phyloP scores from a whole-genome alignment of 2,329 filamentous ascomycete species.

The Stagonosporopsis cucurbitacearum region DNA sequence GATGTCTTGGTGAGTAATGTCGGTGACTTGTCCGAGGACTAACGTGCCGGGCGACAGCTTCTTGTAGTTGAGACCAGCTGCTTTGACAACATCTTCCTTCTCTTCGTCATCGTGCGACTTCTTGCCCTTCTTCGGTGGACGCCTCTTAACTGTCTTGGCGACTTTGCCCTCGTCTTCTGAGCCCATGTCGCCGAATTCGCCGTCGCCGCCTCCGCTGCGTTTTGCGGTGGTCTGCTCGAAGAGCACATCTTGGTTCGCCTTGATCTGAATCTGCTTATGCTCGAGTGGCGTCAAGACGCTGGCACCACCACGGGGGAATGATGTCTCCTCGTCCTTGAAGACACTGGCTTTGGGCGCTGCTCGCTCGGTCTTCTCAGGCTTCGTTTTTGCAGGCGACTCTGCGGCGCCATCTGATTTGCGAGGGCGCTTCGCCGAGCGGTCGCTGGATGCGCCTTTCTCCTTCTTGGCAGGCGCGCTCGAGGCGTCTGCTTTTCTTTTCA shows the following conservation, averaged over 20 bases:
- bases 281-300: constrained; percentile 91
- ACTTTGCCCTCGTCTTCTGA: constrained; percentile 51
- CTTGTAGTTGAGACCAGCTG: constrained; percentile 91
- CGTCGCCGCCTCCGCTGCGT: constrained; percentile 52
- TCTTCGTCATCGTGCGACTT: constrained; percentile 52
- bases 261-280: constrained; percentile 93
- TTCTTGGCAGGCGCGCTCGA: constrained; percentile 40
- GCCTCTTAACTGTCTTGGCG: constrained; percentile 58
- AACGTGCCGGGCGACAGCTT: constrained; percentile 84
- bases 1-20: constrained; percentile 80
- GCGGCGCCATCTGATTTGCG: constrained; percentile 45
- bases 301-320: constrained; percentile 91
- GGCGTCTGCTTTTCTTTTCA: constrained; percentile 55
- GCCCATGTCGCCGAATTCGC: constrained; percentile 54
- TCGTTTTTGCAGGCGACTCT: constrained; percentile 37
- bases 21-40: constrained; percentile 83
- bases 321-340: constrained; percentile 77
- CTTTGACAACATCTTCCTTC: constrained; percentile 63
- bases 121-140: constrained; percentile 55
- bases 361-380: constrained; percentile 31
- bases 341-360: constrained; percentile 51
- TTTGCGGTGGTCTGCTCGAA: constrained; percentile 79
- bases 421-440: constrained; percentile 47
- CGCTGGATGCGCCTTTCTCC: constrained; percentile 34
- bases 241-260: constrained; percentile 89